These are phyloP conservation scores for Gamsiella multidivaricata DNA, from an alignment of 192 early-diverging fungal species.

Conservation along the genomic window DNA sequence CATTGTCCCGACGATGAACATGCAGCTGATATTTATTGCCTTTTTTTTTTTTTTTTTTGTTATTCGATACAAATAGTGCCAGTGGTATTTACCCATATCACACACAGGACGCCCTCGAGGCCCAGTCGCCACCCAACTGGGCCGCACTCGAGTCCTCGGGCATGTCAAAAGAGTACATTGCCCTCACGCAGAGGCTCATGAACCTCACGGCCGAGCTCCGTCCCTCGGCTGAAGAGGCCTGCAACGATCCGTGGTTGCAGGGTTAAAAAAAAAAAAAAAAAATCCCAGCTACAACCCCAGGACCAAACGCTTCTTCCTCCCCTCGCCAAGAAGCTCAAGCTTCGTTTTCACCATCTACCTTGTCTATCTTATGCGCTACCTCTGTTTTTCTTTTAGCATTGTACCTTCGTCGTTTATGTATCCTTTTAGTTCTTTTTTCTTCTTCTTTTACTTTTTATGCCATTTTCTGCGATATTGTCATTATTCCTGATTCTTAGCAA, in stretches of 20 bases:
- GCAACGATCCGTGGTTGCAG: constrained; percentile 43
- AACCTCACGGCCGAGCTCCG: constrained; percentile 47
- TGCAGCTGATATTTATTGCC: background rate
- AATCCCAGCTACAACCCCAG: background rate
- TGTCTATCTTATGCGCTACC: too few relatives aligned
- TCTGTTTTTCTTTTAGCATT: too few relatives aligned
- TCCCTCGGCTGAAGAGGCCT: constrained; percentile 44
- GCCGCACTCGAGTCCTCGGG: constrained; percentile 41
- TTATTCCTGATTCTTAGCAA: too few relatives aligned
- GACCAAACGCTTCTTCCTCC: too few relatives aligned
- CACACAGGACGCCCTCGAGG: constrained; percentile 47
- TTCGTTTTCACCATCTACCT: too few relatives aligned
- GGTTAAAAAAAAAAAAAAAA: constrained; percentile 10
- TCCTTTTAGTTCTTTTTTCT: too few relatives aligned
- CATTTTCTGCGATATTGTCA: too few relatives aligned
- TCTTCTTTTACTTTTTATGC: too few relatives aligned
- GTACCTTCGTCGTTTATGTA: too few relatives aligned
- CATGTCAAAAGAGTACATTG: constrained; percentile 53
- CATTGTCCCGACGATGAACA: too few relatives aligned
- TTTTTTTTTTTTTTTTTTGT: background rate
- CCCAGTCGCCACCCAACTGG: constrained; percentile 52
- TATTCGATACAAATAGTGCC: constrained; percentile 32
- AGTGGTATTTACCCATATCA: constrained; percentile 54
- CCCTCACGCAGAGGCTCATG: constrained; percentile 45
- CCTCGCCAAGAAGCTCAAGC: too few relatives aligned